Evolutionary conservation across 352 stramenopile species (phyloP).

Genomic region (Phytophthora litchii): DNA sequence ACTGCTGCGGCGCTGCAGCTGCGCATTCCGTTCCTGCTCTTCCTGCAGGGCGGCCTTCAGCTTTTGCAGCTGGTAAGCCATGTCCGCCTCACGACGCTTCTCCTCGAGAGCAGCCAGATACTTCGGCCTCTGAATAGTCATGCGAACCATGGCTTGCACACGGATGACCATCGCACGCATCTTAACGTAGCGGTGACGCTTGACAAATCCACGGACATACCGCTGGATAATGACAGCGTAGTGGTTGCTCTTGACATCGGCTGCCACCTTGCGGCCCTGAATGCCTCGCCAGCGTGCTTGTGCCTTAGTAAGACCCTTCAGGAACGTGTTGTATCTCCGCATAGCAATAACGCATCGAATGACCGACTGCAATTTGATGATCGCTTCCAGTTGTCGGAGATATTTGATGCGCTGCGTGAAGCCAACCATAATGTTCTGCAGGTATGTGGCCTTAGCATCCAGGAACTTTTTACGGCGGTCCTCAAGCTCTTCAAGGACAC

Average conservation of each 20-base stretch:
- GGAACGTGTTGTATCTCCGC: conserved; percentile 86
- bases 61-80: conserved; percentile 84
- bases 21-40: conserved; percentile 78
- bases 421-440: conserved; percentile 82
- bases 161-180: conserved; percentile 76
- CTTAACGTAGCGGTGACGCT: conserved; percentile 67
- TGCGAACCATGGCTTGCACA: conserved; percentile 79
- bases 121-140: conserved; percentile 83
- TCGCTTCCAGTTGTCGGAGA: conserved; percentile 71
- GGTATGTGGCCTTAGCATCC: conserved; percentile 76
- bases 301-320: conserved; percentile 58
- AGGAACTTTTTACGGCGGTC: conserved; percentile 87
- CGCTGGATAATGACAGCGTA: conserved; percentile 85
- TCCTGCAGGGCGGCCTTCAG: conserved; percentile 81
- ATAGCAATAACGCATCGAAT: conserved; percentile 84
- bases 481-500: conserved; percentile 86
- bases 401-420: conserved; percentile 83
- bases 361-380: conserved; percentile 87
- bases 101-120: conserved; percentile 77
- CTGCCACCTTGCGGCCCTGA: conserved; percentile 64
- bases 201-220: conserved; percentile 73
- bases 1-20: conserved; percentile 65
- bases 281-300: conserved; percentile 81
- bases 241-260: conserved; percentile 83
- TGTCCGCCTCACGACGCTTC: conserved; percentile 85